Evolutionary conservation across 345 rosid species (phyloP).

Genomic region (Syzygium oleosum): DNA sequence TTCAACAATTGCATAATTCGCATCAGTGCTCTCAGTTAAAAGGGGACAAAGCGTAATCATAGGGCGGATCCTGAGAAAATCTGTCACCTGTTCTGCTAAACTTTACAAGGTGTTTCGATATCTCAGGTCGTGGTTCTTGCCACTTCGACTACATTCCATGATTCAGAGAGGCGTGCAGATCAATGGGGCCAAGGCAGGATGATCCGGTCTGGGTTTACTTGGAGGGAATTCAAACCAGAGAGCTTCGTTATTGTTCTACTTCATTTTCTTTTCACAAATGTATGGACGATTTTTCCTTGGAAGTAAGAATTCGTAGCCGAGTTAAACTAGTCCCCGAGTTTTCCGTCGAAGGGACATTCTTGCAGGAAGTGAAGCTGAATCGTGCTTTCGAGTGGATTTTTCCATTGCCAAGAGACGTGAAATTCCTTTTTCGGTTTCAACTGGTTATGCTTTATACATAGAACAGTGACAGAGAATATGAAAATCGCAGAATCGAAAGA

Average conservation of each 20-base stretch:
- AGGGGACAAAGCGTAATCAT: neutral
- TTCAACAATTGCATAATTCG: neutral
- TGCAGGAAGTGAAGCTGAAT: neutral
- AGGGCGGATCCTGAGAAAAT: neutral
- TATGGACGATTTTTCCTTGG: neutral
- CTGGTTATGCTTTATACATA: neutral
- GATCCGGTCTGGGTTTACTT: neutral
- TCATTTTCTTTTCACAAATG: neutral
- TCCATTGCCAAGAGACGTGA: neutral
- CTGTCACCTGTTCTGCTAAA: neutral
- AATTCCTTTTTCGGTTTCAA: neutral
- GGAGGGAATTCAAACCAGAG: neutral
- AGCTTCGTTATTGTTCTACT: neutral
- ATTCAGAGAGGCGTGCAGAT: neutral
- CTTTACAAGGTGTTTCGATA: neutral
- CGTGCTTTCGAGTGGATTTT: neutral
- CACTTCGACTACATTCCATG: constrained; percentile 6
- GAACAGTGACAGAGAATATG: neutral
- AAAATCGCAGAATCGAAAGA: neutral
- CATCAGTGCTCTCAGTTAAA: neutral
- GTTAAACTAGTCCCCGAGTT: neutral
- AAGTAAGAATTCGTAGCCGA: neutral
- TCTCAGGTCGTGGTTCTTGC: constrained; percentile 13
- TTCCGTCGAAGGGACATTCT: neutral
- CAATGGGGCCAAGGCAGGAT: neutral